These are phyloP conservation scores for Vitis rupestris DNA, from an alignment of 164 flowering plant species.

Conservation along the genomic window DNA sequence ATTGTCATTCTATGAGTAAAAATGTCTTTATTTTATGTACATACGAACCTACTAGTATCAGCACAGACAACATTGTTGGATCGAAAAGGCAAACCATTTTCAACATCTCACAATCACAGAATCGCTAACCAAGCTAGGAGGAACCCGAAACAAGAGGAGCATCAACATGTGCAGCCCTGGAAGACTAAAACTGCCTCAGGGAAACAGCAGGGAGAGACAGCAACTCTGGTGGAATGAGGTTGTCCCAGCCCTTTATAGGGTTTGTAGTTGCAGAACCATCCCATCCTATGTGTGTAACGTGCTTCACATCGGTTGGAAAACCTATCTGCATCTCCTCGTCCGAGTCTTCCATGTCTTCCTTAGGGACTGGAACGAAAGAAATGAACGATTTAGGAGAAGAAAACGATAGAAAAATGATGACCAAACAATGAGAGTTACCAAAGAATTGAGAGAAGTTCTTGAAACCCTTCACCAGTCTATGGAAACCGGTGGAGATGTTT, in stretches of 20 bases:
- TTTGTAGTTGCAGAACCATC: slow-evolving; percentile 50
- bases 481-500: slow-evolving; percentile 49
- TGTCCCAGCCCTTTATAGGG: slow-evolving; percentile 49
- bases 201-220: slow-evolving; percentile 36
- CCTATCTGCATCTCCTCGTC: slow-evolving; percentile 61
- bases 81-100: too few species aligned
- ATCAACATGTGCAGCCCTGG: slow-evolving; percentile 46
- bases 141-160: slow-evolving; percentile 22
- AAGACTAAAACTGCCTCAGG: slow-evolving; percentile 49
- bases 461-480: slow-evolving; percentile 63
- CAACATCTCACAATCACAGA: neutral
- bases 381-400: neutral
- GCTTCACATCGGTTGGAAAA: slow-evolving; percentile 82
- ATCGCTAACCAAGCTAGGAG: slow-evolving; percentile 6
- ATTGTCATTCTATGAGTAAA: too few species aligned
- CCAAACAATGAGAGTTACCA: slow-evolving; percentile 38
- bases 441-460: slow-evolving; percentile 74
- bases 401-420: neutral
- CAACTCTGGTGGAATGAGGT: slow-evolving; percentile 34
- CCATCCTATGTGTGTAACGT: slow-evolving; percentile 85
- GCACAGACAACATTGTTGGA: too few species aligned
- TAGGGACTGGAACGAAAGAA: slow-evolving; percentile 32
- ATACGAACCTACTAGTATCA: too few species aligned
- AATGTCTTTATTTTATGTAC: too few species aligned
- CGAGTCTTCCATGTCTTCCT: slow-evolving; percentile 40